Evolutionary conservation across 1,284 basidiomycete genomes (phyloP), one percentile per base, ranked within the genome.

Genomic region (Pholiota adiposa): DNA sequence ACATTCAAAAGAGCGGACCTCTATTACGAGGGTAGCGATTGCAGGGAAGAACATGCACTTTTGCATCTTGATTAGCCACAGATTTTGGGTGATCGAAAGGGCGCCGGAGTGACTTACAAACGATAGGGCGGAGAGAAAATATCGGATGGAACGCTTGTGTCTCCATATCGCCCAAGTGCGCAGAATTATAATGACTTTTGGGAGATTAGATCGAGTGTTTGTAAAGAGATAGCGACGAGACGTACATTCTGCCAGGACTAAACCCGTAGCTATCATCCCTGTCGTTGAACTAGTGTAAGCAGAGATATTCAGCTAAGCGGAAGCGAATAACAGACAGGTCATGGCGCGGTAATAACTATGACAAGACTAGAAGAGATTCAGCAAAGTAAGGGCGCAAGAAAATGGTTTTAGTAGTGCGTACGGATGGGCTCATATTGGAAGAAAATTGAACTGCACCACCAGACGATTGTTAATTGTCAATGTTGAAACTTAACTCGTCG

Each of bases 131-230:
- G 59, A 70, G 7, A 78, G 70, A 33, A 67, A 65, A 19, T 75
- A 58, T 8, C 73, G 61, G 4, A 79, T 69, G 19, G 64, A 62
- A 14, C 72, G 74, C 49, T 67, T 72, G 11, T 77, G 67, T 57
- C 75, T 73, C 77, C 77, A 81, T 18, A 80, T 71, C 3, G 78
- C 78, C 57, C 77, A 79, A 7, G 79, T 80, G n/a, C 77, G 75
- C 6, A 80, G 61, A 59, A 76, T 70, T 14, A 79, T 69, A 41
- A 79, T 74, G 6, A 64, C 75, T 78, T 51, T 2, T 9, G 21
- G 29, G 16, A 38, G 14, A 50, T 44, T n/a, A 38, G n/a, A 25
- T n/a, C 1, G 5, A 40, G n/a, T n/a, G 27, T 21, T 12, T 54
- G 40, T 52, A 9, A 38, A 16, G 44, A 25, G 23, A 19, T n/a